These are phyloP conservation scores for Avena sativa DNA, from an alignment of 176 grass and related monocot genomes.

Conservation along the genomic window DNA sequence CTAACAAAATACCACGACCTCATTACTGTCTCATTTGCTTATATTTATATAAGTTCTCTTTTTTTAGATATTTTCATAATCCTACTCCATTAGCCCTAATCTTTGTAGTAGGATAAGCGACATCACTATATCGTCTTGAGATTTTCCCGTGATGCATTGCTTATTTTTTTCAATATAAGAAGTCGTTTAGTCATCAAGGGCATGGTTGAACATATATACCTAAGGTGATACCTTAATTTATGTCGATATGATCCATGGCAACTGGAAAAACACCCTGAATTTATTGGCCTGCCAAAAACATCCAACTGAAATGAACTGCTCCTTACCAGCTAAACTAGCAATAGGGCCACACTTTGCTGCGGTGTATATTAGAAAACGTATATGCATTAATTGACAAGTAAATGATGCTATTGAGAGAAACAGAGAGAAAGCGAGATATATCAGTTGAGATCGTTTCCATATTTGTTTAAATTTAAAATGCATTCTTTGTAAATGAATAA, in stretches of 20 bases:
- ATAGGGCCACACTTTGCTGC: too few relatives aligned
- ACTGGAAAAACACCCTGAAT: conserved; percentile 12
- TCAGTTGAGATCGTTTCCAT: too few relatives aligned
- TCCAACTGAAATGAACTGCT: conserved; percentile 20
- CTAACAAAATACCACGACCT: neutral
- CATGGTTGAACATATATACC: conserved; percentile 1
- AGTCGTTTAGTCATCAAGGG: neutral
- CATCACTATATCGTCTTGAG: too few relatives aligned
- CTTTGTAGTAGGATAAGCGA: too few relatives aligned
- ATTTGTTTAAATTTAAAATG: neutral
- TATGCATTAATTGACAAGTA: too few relatives aligned
- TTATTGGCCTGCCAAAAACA: conserved; percentile 25
- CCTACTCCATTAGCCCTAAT: too few relatives aligned
- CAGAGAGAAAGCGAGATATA: too few relatives aligned
- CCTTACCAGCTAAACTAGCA: neutral
- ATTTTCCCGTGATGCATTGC: neutral
- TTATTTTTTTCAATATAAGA: conserved; percentile 6
- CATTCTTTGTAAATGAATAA: neutral
- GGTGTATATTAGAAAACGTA: too few relatives aligned
- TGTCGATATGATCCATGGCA: conserved; percentile 29
- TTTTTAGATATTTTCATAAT: too few relatives aligned
- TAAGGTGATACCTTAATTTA: conserved; percentile 40
- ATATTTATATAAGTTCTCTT: too few relatives aligned
- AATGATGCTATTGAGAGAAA: too few relatives aligned
- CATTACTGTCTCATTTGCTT: too few relatives aligned